Base-by-base conservation (phyloP, 495 filamentous ascomycete species). In the Hypoxylon fuscum region DNA sequence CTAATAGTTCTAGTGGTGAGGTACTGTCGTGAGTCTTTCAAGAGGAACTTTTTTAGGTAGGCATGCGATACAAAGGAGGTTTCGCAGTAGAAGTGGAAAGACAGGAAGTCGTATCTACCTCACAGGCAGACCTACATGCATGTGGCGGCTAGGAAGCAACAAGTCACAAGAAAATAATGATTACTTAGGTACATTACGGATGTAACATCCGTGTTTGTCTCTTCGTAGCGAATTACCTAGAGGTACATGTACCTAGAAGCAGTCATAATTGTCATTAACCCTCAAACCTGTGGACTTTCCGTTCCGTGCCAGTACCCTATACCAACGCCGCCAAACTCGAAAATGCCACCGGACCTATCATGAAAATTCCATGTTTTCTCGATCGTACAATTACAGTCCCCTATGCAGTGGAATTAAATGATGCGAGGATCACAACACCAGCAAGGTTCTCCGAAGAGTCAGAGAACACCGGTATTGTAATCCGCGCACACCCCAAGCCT, bases 221-320 rank as follows among this genome's bases (percentile, higher is more conserved):
- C 25, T 27, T 27, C 8, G 25, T 8, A 27, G 25, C 8, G 25
- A 27, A 27, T 27, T n/a, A n/a, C n/a, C n/a, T n/a, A n/a, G n/a
- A n/a, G n/a, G n/a, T n/a, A n/a, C n/a, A n/a, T n/a, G n/a, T n/a
- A 32, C 40, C 35, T 45, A 45, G 23, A 40, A 43, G 35, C 11
- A 42, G 12, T 65, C 62, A 38, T 65, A 40, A 46, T 65, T 49
- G 43, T 65, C 50, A 55, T 65, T 55, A 55, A 51, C 43, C 59
- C 50, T 64, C 44, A 42, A 32, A 53, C 49, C 55, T 47, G 47
- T 38, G 38, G 14, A 45, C 55, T 20, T 38, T 54, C 22, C 44
- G 38, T 42, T 29, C 27, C 14, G 7, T 47, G 18, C 44, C 55
- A 15, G 25, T 37, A 52, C 25, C 42, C n/a, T 12, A n/a, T n/a